Evolutionary conservation across 139 green algal genomes (phyloP).

Genomic region (Chloropicon primus): DNA sequence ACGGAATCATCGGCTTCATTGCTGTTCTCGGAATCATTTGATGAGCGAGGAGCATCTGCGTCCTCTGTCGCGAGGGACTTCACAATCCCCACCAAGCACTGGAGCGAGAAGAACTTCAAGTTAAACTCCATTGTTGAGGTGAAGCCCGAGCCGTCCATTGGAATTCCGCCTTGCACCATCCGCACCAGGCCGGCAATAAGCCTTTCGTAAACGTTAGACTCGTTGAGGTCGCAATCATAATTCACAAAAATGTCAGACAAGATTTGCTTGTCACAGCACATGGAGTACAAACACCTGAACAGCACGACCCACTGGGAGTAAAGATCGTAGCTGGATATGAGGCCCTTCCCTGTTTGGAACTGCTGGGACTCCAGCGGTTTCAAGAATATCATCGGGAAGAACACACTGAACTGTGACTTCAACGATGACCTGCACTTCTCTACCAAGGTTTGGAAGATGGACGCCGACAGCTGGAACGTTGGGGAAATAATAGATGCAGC

Average conservation of each 20-base stretch:
- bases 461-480: slow-evolving; percentile 40
- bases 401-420: slow-evolving; percentile 84
- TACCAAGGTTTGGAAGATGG: slow-evolving; percentile 86
- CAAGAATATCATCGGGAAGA: slow-evolving; percentile 95
- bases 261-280: slow-evolving; percentile 74
- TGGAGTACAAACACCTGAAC: slow-evolving; percentile 43
- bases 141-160: slow-evolving; percentile 9
- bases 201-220: slow-evolving; percentile 78
- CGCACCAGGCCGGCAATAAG: slow-evolving; percentile 61
- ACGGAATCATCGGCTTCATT: slow-evolving; percentile 1
- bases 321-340: neutral
- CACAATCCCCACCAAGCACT: slow-evolving; percentile 53
- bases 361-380: slow-evolving; percentile 51
- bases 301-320: slow-evolving; percentile 20
- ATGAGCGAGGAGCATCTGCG: neutral
- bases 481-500: slow-evolving; percentile 20
- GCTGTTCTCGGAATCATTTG: too few relatives aligned
- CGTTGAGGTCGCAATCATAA: slow-evolving; percentile 89
- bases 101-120: slow-evolving; percentile 34
- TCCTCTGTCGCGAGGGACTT: slow-evolving; percentile 37
- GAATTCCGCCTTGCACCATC: slow-evolving; percentile 36
- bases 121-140: neutral
- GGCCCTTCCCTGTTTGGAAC: neutral
- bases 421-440: slow-evolving; percentile 59
- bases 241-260: slow-evolving; percentile 94